Evolutionary conservation across 1,284 basidiomycete genomes (phyloP).

Genomic region (Phellinidium pouzarii): DNA sequence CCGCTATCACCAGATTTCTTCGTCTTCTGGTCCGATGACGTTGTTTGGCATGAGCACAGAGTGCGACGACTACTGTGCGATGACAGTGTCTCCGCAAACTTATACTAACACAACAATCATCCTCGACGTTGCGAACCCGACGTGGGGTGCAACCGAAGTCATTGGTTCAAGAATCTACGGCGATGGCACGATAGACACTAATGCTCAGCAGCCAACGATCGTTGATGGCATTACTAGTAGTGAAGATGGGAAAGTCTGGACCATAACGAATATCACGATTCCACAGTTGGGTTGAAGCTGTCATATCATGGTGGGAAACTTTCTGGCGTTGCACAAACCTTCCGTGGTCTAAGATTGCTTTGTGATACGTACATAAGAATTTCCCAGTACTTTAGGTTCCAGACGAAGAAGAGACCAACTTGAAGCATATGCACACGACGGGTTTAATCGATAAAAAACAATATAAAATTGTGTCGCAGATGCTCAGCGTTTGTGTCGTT

Average conservation of each 20-base stretch:
- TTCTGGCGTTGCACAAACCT: too few relatives aligned
- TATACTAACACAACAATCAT: conserved; percentile 18
- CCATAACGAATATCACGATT: conserved; percentile 10
- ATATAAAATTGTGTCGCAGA: too few relatives aligned
- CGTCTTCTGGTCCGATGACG: conserved; percentile 17
- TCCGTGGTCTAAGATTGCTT: too few relatives aligned
- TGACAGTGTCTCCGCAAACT: conserved; percentile 14
- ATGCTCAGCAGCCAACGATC: conserved; percentile 3
- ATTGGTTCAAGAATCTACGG: conserved; percentile 14
- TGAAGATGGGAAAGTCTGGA: conserved; percentile 14
- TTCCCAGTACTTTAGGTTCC: too few relatives aligned
- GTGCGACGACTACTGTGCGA: conserved; percentile 15
- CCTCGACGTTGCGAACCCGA: conserved; percentile 6
- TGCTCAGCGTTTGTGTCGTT: too few relatives aligned
- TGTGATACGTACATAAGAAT: too few relatives aligned
- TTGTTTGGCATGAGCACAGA: conserved; percentile 18
- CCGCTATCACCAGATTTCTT: conserved; percentile 7
- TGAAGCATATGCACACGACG: too few relatives aligned
- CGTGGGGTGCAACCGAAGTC: conserved; percentile 9
- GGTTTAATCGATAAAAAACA: too few relatives aligned
- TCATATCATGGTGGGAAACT: too few relatives aligned
- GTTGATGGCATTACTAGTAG: conserved; percentile 10
- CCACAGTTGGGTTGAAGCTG: conserved; percentile 3
- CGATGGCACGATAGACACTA: not conserved
- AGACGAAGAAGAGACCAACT: too few relatives aligned